Evolutionary conservation across 805 yeast species (phyloP), one percentile per base, ranked within the genome.

Genomic region (Metschnikowia proteae): DNA sequence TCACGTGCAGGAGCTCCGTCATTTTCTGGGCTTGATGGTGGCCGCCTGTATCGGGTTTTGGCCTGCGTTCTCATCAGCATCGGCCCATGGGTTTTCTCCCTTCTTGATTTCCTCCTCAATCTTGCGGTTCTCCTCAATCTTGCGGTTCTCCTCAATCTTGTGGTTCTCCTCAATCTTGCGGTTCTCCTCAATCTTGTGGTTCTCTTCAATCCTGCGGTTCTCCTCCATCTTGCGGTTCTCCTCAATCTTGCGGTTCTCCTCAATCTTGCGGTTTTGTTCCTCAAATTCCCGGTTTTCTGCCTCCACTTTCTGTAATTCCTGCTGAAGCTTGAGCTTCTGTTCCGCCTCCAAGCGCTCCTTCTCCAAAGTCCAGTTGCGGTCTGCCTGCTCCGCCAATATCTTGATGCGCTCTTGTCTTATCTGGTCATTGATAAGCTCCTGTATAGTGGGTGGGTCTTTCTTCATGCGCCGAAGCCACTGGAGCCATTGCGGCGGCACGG

Each of bases 381-480:
- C 78, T 7, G 75, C 79, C 38, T 74, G 74, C 43, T 65, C 64
- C 3, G 82, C 81, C 54, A 81, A 66, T 7, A 73, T 55, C 60
- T 80, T 78, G 53, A 87, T 70, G 11, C 69, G 70, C 36, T 70
- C 71, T 43, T 81, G 80, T 33, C 96, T 71, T 29, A 68, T 58
- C 56, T 80, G 72, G 56, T 88, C 95, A 2, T 66, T 68, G 1
- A 75, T 54, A 35, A 88, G 73, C 52, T 88, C 96, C 34, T 75
- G 70, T 22, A 88, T 57, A 0, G 82, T 71, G 0, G 96, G 96
- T 5, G 83, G 74, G 2, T 65, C 60, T 1, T 70, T 65, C 43
- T 94, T 72, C 2, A 87, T 81, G 56, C 79, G 71, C 46, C 92
- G 66, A 22, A 88, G 73, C 96, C 96, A 88, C 61, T 84, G 91